Conservation (phyloP, 371 early-diverging fungal species). For the Fennellomyces sp. region DNA sequence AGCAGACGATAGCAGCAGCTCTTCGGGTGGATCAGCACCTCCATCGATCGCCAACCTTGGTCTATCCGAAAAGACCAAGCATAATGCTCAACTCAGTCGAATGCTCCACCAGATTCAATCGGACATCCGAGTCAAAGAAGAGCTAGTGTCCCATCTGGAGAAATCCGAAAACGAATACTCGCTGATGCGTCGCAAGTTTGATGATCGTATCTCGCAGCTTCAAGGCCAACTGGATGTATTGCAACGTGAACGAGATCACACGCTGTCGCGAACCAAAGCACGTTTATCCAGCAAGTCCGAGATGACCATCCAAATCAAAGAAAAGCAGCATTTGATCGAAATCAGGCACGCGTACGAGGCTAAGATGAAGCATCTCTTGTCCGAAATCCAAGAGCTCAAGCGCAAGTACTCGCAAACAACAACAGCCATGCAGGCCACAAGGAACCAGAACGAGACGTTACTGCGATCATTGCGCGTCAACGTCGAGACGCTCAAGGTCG, state of each 20-base stretch:
- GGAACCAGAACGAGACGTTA: constrained; percentile 57
- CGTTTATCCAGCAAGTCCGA: constrained; percentile 24
- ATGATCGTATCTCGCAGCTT: constrained; percentile 64
- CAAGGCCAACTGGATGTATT: constrained; percentile 60
- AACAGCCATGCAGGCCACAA: constrained; percentile 54
- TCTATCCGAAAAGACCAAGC: constrained; percentile 1
- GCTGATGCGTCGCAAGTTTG: constrained; percentile 71
- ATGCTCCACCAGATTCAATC: constrained; percentile 72
- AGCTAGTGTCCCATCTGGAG: constrained; percentile 62
- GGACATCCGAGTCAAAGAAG: constrained; percentile 72
- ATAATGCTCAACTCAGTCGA: constrained; percentile 36
- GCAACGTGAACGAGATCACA: constrained; percentile 72
- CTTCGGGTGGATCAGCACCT: neutral
- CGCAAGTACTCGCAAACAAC: constrained; percentile 65
- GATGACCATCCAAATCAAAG: constrained; percentile 14
- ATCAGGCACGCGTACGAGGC: constrained; percentile 62
- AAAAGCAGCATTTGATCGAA: constrained; percentile 35
- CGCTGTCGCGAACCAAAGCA: constrained; percentile 34
- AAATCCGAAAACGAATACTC: constrained; percentile 58
- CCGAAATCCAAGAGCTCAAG: constrained; percentile 66
- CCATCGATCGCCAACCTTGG: neutral
- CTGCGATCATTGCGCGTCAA: constrained; percentile 54
- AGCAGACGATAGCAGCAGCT: neutral
- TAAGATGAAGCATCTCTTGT: constrained; percentile 69
- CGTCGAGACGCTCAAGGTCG: constrained; percentile 69